Conservation (phyloP, 83 land plant species). For the Isoetes engelmannii region DNA sequence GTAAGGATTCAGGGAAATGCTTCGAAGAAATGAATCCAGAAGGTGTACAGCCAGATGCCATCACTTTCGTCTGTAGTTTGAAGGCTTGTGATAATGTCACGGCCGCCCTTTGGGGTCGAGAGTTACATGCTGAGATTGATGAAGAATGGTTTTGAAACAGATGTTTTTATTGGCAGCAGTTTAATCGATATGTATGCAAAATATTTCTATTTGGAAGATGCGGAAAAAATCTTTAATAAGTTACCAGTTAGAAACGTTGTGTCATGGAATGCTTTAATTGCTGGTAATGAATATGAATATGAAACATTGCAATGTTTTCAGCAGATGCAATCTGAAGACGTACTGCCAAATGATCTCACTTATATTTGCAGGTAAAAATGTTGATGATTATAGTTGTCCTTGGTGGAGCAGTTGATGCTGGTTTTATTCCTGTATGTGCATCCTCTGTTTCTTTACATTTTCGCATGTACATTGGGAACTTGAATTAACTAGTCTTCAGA, state of each 20-base stretch:
- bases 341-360: neutral
- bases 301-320: neutral
- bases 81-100: neutral
- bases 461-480: too few species aligned
- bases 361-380: neutral
- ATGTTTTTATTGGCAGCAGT: too few species aligned
- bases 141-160: too few species aligned
- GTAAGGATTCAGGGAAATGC: neutral
- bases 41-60: neutral
- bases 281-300: neutral
- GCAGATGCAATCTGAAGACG: neutral
- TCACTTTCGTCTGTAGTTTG: neutral
- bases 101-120: too few species aligned
- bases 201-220: too few species aligned
- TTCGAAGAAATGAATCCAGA: neutral
- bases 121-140: too few species aligned
- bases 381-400: too few species aligned
- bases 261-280: slow-evolving; percentile 5
- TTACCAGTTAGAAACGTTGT: neutral
- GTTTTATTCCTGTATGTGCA: too few species aligned
- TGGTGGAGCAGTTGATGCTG: too few species aligned
- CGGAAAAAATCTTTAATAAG: neutral
- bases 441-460: too few species aligned
- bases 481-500: too few species aligned
- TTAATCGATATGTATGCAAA: too few species aligned